A percentile compares a stretch with the other conserved stretches of the same genome.
These are phyloP conservation scores for Blastobotrys malaysiensis DNA, from an alignment of 1,139 yeast genomes.

Conservation along the genomic window DNA sequence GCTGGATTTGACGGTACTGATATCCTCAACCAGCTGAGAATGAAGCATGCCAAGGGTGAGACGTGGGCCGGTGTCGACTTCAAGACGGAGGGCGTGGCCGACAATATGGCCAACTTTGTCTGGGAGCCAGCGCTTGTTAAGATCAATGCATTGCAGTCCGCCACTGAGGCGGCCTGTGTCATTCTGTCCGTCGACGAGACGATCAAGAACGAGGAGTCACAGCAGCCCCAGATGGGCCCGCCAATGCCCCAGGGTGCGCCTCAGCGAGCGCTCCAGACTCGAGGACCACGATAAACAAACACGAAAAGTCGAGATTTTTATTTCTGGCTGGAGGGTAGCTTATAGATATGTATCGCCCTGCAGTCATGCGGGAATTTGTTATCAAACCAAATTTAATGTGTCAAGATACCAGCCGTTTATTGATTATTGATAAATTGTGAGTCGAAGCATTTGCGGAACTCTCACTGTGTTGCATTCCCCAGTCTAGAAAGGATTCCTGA, in stretches of 20 bases:
- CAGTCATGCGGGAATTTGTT: too few species aligned
- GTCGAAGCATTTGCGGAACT: too few species aligned
- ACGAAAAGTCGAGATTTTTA: not conserved
- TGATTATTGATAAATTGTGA: too few species aligned
- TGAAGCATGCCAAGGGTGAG: slow-evolving; percentile 92
- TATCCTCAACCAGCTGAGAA: slow-evolving; percentile 79
- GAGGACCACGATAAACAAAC: slow-evolving; percentile 15
- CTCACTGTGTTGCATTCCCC: too few species aligned
- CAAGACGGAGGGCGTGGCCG: slow-evolving; percentile 71
- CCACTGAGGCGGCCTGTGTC: slow-evolving; percentile 95
- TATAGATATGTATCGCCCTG: too few species aligned
- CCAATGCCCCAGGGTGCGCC: slow-evolving; percentile 26
- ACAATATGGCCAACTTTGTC: slow-evolving; percentile 79
- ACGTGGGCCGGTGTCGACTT: slow-evolving; percentile 90
- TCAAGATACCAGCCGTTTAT: too few species aligned
- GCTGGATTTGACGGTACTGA: slow-evolving; percentile 98
- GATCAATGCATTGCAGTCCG: slow-evolving; percentile 87
- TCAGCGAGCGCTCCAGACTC: slow-evolving; percentile 20
- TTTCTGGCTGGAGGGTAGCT: too few species aligned
- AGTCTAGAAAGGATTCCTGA: too few species aligned
- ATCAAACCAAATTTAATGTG: too few species aligned
- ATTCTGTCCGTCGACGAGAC: slow-evolving; percentile 95
- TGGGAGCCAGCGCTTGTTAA: slow-evolving; percentile 99
- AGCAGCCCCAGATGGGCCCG: slow-evolving; percentile 32
- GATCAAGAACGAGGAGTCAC: slow-evolving; percentile 68